Evolutionary conservation across 2,329 filamentous ascomycete genomes (phyloP), one percentile per base, ranked within the genome.

Genomic region (Fusarium chuoi): DNA sequence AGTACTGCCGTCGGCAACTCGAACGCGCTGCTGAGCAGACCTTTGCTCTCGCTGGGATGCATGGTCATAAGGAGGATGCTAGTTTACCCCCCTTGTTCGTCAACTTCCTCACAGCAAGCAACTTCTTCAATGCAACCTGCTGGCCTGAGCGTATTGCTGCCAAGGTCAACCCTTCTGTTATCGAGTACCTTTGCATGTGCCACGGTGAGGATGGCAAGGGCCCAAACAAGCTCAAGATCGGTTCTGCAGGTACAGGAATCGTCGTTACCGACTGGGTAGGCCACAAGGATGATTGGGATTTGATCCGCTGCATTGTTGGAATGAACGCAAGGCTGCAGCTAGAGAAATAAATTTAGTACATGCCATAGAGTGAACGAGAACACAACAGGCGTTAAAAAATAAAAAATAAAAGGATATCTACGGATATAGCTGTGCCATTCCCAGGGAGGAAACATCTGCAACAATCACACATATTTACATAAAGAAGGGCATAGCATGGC

Each of bases 181-280:
- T 91, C 65, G 89, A 91, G 77, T 90, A 91, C 79, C 81, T 92
- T 35, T 92, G 90, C 79, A 83, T 85, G 73, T 83, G 83, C 18
- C 90, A 92, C 79, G 88, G 87, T 51, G 85, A 86, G 70, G 79
- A 83, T 12, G 87, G 85, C 56, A 86, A 86, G 73, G 88, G 88
- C 0, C 85, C 86, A 11, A 82, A 82, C 18, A 82, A 85, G 69
- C 81, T 89, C 57, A 84, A 85, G 51, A 85, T 91, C 39, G 91
- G 92, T 4, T 91, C 94, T 78, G 95, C 93, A 35, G 89, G 90
- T 11, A 97, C 95, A 3, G 96, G 96, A 8, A 90, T 98, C 67
- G 91, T 98, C 49, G 92, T 98, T 33, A 96, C 93, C 70, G 96
- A 99, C 82, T 98, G 94, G 94, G 95, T 98, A 57, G 96, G 96